These are phyloP conservation scores for Sanchytrium tribonematis DNA, from an alignment of 371 early-diverging fungal genomes.

Conservation along the genomic window DNA sequence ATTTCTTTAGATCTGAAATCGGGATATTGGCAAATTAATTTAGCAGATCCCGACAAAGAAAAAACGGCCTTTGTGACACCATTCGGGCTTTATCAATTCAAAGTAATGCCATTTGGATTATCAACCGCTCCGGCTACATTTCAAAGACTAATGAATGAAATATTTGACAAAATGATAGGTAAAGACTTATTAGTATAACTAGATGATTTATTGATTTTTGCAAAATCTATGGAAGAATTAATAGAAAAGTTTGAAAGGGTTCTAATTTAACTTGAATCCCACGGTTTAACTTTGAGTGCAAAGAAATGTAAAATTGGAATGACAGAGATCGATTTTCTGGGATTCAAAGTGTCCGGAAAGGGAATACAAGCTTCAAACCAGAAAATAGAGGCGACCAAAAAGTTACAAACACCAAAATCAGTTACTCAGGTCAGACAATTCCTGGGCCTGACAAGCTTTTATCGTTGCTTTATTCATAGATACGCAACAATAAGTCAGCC, in stretches of 20 bases:
- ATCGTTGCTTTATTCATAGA: conserved; percentile 18
- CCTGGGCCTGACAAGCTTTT: conserved; percentile 22
- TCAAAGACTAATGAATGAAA: conserved; percentile 13
- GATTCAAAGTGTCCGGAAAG: conserved; percentile 10
- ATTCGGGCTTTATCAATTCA: conserved; percentile 16
- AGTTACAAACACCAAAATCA: conserved; percentile 11
- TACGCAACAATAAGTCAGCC: conserved; percentile 15
- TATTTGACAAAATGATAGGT: conserved; percentile 11
- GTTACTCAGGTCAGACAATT: conserved; percentile 17
- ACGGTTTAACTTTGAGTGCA: conserved; percentile 8
- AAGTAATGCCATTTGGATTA: conserved; percentile 24
- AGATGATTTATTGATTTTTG: conserved; percentile 27
- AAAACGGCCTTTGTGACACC: conserved; percentile 24
- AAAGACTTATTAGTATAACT: conserved; percentile 16
- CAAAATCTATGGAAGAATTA: conserved; percentile 18
- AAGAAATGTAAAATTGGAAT: conserved; percentile 23
- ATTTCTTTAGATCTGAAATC: conserved; percentile 13
- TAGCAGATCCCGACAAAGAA: conserved; percentile 4
- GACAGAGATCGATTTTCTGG: conserved; percentile 15
- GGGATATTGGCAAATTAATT: conserved; percentile 17
- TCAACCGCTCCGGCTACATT: conserved; percentile 18
- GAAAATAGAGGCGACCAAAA: conserved; percentile 12
- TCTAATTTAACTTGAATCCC: conserved; percentile 12
- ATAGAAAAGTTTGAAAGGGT: conserved; percentile 9
- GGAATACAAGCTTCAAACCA: conserved; percentile 10